phyloP scores from a whole-genome alignment of 345 rosid genomes.

The Hypericum androsaemum region DNA sequence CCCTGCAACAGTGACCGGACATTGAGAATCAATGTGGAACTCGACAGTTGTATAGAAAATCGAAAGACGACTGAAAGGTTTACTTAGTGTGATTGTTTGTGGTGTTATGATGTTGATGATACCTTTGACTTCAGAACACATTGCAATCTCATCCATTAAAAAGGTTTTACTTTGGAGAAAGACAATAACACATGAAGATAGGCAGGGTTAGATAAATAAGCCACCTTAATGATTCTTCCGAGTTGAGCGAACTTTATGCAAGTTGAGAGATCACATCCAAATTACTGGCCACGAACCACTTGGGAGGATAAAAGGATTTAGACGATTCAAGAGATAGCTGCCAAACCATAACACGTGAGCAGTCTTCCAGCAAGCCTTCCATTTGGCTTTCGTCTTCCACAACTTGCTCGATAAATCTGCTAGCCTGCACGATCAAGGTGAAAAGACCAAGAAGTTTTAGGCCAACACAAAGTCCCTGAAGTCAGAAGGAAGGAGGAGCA shows the following conservation, averaged over 20 bases:
- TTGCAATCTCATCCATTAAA: no score
- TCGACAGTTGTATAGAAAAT: no score
- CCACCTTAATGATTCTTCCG: slow-evolving; percentile 15
- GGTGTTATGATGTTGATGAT: no score
- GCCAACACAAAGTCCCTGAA: neutral
- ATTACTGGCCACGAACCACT: slow-evolving; percentile 34
- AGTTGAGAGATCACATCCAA: slow-evolving; percentile 29
- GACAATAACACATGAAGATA: no score
- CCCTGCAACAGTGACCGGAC: no score
- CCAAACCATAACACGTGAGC: slow-evolving; percentile 56
- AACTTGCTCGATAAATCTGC: slow-evolving; percentile 42
- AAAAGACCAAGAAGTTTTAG: neutral
- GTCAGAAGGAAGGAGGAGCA: neutral
- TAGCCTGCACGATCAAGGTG: slow-evolving; percentile 27
- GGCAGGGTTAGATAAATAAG: slow-evolving; percentile 1
- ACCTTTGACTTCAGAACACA: no score
- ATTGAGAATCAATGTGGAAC: no score
- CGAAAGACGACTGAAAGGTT: no score
- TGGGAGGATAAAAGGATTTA: slow-evolving; percentile 29
- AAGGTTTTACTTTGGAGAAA: no score
- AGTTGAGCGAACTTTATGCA: slow-evolving; percentile 16
- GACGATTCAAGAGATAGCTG: slow-evolving; percentile 20
- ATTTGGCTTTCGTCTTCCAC: slow-evolving; percentile 70
- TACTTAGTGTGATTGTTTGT: no score
- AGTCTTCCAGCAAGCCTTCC: slow-evolving; percentile 42